A percentile compares a stretch with the other conserved stretches of the same genome.
These are phyloP conservation scores for Phaeoacremonium minimum DNA, from an alignment of 2,329 filamentous ascomycete species.

Conservation along the genomic window DNA sequence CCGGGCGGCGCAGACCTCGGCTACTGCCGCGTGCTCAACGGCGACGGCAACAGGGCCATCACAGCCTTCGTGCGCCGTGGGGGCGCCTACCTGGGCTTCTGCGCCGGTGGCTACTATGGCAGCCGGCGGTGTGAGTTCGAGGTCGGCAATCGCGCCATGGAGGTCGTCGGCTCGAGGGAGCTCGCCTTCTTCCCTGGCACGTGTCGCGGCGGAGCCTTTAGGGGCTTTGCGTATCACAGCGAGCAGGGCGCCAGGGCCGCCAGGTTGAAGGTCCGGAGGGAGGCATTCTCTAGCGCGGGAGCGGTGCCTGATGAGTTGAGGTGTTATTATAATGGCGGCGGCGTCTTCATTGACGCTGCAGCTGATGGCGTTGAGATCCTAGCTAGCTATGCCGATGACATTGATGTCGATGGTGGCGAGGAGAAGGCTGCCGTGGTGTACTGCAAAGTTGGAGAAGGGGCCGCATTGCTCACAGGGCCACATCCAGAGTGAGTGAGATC, in stretches of 20 bases:
- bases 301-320: slow-evolving; percentile 58
- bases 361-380: slow-evolving; percentile 72
- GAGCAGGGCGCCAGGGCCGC: slow-evolving; percentile 78
- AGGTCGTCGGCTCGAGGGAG: slow-evolving; percentile 82
- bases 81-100: slow-evolving; percentile 85
- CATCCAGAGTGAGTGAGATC: slow-evolving; percentile 98
- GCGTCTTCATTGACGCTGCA: slow-evolving; percentile 80
- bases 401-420: slow-evolving; percentile 72
- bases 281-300: slow-evolving; percentile 44
- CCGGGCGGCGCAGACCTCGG: slow-evolving; percentile 92
- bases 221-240: slow-evolving; percentile 85
- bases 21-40: slow-evolving; percentile 85
- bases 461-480: slow-evolving; percentile 75
- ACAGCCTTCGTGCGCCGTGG: slow-evolving; percentile 80
- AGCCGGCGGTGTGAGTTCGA: slow-evolving; percentile 83
- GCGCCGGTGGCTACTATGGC: slow-evolving; percentile 92
- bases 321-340: slow-evolving; percentile 92
- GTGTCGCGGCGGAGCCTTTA: slow-evolving; percentile 82
- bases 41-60: slow-evolving; percentile 80
- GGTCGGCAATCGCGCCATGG: slow-evolving; percentile 72
- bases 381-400: slow-evolving; percentile 70
- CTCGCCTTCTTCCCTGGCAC: slow-evolving; percentile 83
- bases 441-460: slow-evolving; percentile 76
- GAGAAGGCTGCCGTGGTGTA: slow-evolving; percentile 77
- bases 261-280: slow-evolving; percentile 59